Conservation (phyloP, 352 stramenopile genomes). For the Achlya hypogyna region DNA sequence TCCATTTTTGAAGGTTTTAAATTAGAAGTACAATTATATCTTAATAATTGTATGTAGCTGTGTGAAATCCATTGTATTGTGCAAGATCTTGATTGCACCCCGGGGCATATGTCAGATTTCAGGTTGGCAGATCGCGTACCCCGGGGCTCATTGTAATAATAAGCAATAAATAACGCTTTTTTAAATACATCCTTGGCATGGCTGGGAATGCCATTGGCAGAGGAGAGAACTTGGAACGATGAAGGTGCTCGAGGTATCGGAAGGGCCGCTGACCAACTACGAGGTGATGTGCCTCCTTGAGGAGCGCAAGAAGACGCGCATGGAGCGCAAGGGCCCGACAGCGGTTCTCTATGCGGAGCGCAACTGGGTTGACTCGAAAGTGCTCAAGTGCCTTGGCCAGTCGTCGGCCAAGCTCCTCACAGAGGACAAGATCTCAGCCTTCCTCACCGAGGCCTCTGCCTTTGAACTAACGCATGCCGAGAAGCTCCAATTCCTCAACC, state of each 20-base stretch:
- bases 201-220: neutral
- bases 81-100: too few species aligned
- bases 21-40: neutral
- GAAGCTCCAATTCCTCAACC: conserved; percentile 83
- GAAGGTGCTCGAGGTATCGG: conserved; percentile 80
- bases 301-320: conserved; percentile 62
- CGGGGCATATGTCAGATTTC: too few species aligned
- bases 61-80: too few species aligned
- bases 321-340: conserved; percentile 66
- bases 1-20: neutral
- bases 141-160: too few species aligned
- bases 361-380: conserved; percentile 87
- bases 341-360: conserved; percentile 56
- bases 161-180: too few species aligned
- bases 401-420: conserved; percentile 46
- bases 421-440: conserved; percentile 42
- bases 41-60: neutral
- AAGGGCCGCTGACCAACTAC: conserved; percentile 67
- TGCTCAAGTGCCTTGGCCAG: conserved; percentile 77
- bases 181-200: too few species aligned
- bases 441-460: conserved; percentile 39
- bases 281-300: conserved; percentile 76
- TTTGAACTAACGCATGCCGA: conserved; percentile 54
- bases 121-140: too few species aligned
- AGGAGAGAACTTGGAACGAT: conserved; percentile 27